Percentiles rank a stretch among this genome's conserved stretches.
Evolutionary conservation across 495 filamentous ascomycete species (phyloP).

Genomic region (Friedmanniomyces endolithicus): DNA sequence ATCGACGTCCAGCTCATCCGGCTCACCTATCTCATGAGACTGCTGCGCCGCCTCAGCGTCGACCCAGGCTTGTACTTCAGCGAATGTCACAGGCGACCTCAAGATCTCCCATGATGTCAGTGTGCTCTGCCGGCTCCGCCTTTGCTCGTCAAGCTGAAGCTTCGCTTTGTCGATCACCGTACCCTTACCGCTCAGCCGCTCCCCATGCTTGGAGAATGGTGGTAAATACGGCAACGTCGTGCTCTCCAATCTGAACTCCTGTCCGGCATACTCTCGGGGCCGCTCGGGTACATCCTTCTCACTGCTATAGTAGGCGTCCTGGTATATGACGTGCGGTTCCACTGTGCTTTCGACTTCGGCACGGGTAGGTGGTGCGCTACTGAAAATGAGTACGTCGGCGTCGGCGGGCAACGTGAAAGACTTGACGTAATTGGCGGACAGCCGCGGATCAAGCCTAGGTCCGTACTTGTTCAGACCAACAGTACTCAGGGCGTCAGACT

Average conservation of each 20-base stretch:
- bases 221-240: slow-evolving; percentile 64
- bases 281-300: slow-evolving; percentile 73
- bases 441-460: slow-evolving; percentile 3
- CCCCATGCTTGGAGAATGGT: slow-evolving; percentile 59
- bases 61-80: slow-evolving; percentile 62
- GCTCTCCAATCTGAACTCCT: slow-evolving; percentile 70
- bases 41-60: slow-evolving; percentile 22
- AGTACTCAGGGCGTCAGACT: background rate
- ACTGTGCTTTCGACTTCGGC: slow-evolving; percentile 28
- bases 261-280: slow-evolving; percentile 72
- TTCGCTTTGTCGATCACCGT: slow-evolving; percentile 36
- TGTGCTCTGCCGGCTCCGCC: slow-evolving; percentile 40
- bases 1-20: slow-evolving; percentile 13
- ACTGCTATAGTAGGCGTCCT: slow-evolving; percentile 78
- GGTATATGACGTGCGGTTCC: slow-evolving; percentile 54
- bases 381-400: slow-evolving; percentile 21
- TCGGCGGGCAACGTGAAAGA: slow-evolving; percentile 6
- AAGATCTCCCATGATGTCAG: slow-evolving; percentile 55
- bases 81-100: slow-evolving; percentile 52
- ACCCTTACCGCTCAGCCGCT: slow-evolving; percentile 38
- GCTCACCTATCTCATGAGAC: background rate
- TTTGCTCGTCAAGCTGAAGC: slow-evolving; percentile 39
- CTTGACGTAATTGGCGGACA: slow-evolving; percentile 24
- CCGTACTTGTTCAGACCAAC: background rate
- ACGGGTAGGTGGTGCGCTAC: slow-evolving; percentile 24